Evolutionary conservation across 768 basidiomycete species (phyloP).

Genomic region (Ramaria sp.): DNA sequence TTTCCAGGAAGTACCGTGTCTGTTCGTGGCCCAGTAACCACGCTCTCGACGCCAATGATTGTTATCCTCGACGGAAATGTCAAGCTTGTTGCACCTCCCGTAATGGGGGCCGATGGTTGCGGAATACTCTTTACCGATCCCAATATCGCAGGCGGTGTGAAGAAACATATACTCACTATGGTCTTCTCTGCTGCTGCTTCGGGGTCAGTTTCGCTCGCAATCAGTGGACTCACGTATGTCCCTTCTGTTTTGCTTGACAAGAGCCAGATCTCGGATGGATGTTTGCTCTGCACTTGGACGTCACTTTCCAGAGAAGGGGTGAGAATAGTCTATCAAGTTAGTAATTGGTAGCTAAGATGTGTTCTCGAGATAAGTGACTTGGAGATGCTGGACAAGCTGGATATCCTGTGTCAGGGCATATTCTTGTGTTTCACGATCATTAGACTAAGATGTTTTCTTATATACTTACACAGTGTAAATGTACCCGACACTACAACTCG

Average conservation of each 20-base stretch:
- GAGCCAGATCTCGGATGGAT: not conserved
- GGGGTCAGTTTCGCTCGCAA: not conserved
- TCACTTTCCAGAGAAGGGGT: too few species aligned
- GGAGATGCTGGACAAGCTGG: too few species aligned
- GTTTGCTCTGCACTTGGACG: not conserved
- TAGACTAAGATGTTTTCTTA: too few species aligned
- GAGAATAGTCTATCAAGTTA: too few species aligned
- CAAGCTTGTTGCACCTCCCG: not conserved
- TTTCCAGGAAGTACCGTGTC: constrained; percentile 1
- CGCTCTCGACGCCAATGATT: not conserved
- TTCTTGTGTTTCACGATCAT: too few species aligned
- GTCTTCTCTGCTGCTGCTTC: not conserved
- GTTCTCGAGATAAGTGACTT: too few species aligned
- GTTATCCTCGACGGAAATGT: constrained; percentile 4
- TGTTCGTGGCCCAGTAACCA: not conserved
- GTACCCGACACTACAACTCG: too few species aligned
- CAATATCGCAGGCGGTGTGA: not conserved
- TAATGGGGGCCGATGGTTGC: not conserved
- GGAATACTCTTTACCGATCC: not conserved
- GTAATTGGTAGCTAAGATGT: too few species aligned
- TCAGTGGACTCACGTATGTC: constrained; percentile 6
- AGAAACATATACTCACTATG: constrained; percentile 2
- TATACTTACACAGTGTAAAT: too few species aligned
- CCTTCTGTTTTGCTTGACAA: not conserved
- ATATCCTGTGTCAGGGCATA: too few species aligned